Base-by-base conservation (phyloP, 257 asterid species). In the Solanum piurae region DNA sequence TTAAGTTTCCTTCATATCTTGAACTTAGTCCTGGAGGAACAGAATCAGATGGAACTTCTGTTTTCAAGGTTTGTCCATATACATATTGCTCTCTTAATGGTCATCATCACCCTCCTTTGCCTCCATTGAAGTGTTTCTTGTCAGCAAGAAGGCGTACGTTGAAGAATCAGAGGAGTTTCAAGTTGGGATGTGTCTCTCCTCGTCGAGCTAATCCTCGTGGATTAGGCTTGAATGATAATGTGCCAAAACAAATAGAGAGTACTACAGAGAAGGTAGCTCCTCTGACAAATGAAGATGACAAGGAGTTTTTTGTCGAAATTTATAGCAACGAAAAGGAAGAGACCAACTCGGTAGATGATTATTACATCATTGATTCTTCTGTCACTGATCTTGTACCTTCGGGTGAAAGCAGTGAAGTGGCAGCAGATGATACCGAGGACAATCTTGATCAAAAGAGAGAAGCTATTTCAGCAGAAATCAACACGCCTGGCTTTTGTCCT, bases 51-150 rank as follows among this genome's bases (percentile, higher is more conserved):
- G 98, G 98, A 64, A 92, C 93, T 12, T 95, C 99, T 68, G 89
- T 89, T 7, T 36, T 94, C 87, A 94, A 92, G 86, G 98, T 96
- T 29, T 96, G 99, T 85, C 94, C 98, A 0, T 96, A 94, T 46
- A 91, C 93, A 16, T 95, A 96, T 72, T 96, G 99, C 33, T 95
- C 99, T 10, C 95, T 95, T n/a, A 96, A 96, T 69, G 99, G 98
- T n/a, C 98, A 94, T 90, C 94, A 84, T 46, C 98, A 91, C 34
- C 89, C 91, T 87, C 90, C 98, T 29, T 77, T 92, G 89, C 98
- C 98, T 1, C 96, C 98, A 0, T 89, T 96, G 60, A 94, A 94
- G 94, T 38, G 89, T 76, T 96, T 96, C 92, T n/a, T 96, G 90
- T 92, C 95, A 3, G 93, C 93, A 2, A 90, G 91, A 88, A 89